These are phyloP conservation scores for Luvunga scandens DNA, from an alignment of 345 rosid genomes.

Conservation along the genomic window DNA sequence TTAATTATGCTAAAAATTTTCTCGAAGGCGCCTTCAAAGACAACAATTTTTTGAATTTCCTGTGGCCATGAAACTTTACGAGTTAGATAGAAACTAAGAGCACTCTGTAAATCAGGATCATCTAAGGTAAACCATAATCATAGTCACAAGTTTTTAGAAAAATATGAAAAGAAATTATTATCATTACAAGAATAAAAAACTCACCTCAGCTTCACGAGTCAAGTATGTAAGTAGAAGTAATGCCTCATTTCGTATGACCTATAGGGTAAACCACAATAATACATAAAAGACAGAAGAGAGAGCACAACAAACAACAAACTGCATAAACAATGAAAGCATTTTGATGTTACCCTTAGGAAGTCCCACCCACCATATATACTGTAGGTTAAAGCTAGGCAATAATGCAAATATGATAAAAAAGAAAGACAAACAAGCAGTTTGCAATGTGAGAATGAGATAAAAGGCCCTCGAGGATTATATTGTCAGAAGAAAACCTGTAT, in stretches of 20 bases:
- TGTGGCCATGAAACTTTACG: conserved; percentile 27
- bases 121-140: not conserved
- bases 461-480: not conserved
- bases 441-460: not conserved
- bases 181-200: conserved; percentile 6
- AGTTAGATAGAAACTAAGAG: conserved; percentile 19
- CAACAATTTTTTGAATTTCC: conserved; percentile 99
- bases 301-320: not conserved
- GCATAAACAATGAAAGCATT: not conserved
- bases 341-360: not conserved
- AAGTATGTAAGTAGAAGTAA: conserved; percentile 88
- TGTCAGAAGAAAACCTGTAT: conserved; percentile 2
- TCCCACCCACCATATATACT: not conserved
- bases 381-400: not conserved
- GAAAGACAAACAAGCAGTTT: not conserved
- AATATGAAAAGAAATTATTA: not conserved
- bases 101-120: conserved; percentile 1
- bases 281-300: not conserved
- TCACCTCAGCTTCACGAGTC: conserved; percentile 97
- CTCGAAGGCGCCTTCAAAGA: conserved; percentile 98
- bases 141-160: not conserved
- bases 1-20: conserved; percentile 86
- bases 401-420: not conserved
- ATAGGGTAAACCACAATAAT: conserved; percentile 26
- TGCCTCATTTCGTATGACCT: conserved; percentile 97